These are phyloP conservation scores for Penstemon barbatus DNA, from an alignment of 257 asterid genomes.

Conservation along the genomic window DNA sequence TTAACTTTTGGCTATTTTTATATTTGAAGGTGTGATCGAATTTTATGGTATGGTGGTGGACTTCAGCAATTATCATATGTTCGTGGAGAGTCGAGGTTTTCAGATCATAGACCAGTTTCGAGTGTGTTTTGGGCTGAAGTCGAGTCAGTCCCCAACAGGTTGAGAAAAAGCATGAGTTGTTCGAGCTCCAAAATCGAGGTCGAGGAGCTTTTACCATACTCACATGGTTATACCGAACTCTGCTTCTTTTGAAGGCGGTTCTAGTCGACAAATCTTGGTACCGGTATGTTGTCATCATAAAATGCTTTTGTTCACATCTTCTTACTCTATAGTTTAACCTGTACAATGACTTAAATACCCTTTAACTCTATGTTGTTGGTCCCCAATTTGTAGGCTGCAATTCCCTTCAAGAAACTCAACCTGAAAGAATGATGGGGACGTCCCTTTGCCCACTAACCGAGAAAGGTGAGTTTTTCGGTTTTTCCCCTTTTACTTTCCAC, in stretches of 20 bases:
- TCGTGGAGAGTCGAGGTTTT: constrained; percentile 92
- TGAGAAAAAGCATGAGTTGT: constrained; percentile 88
- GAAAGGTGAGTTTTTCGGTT: constrained; percentile 44
- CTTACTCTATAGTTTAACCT: too few species aligned
- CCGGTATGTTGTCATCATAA: neutral
- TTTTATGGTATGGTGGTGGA: constrained; percentile 87
- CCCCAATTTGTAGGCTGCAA: constrained; percentile 44
- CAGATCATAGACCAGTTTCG: constrained; percentile 97
- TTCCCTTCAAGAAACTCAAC: constrained; percentile 47
- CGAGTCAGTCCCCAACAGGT: constrained; percentile 82
- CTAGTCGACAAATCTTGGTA: neutral
- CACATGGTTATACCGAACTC: constrained; percentile 93
- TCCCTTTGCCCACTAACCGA: constrained; percentile 51
- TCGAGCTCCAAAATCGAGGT: constrained; percentile 87
- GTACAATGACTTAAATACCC: too few species aligned
- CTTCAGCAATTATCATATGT: constrained; percentile 84
- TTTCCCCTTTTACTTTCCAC: constrained; percentile 42
- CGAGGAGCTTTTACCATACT: constrained; percentile 87
- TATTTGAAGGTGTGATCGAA: constrained; percentile 87
- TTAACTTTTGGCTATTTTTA: constrained; percentile 6
- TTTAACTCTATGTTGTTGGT: constrained; percentile 26
- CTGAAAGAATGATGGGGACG: constrained; percentile 57
- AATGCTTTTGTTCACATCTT: neutral
- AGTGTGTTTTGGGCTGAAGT: constrained; percentile 95
- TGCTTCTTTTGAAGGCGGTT: constrained; percentile 63